phyloP scores from a whole-genome alignment of 495 filamentous ascomycete genomes.

The Aspergillus haitiensis region DNA sequence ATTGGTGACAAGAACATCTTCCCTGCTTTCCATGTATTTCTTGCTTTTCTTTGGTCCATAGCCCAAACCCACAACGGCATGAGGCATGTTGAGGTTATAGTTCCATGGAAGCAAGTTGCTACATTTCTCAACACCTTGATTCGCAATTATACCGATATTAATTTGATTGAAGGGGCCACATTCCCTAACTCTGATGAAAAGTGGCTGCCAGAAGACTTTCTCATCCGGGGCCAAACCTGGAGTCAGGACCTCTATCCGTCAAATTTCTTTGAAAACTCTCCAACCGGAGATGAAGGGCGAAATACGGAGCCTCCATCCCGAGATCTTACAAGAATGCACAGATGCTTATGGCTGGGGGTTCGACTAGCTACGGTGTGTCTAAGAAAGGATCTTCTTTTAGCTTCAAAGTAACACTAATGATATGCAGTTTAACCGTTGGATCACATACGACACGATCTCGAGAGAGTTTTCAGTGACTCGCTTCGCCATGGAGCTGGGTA shows the following conservation, averaged over 20 bases:
- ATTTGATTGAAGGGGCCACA: constrained; percentile 47
- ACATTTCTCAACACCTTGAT: constrained; percentile 65
- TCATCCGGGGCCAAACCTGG: constrained; percentile 75
- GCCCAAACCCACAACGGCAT: constrained; percentile 53
- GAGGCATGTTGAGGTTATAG: constrained; percentile 49
- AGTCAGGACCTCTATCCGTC: constrained; percentile 65
- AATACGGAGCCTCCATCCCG: constrained; percentile 68
- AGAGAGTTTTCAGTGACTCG: constrained; percentile 34
- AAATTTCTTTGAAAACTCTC: constrained; percentile 66
- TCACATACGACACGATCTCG: constrained; percentile 31
- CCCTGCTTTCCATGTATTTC: constrained; percentile 64
- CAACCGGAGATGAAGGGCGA: constrained; percentile 75
- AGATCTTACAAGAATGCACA: constrained; percentile 61
- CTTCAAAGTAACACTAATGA: constrained; percentile 15
- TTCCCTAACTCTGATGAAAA: constrained; percentile 58
- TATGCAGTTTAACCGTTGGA: constrained; percentile 44
- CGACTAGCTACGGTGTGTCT: constrained; percentile 55
- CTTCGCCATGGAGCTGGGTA: constrained; percentile 31
- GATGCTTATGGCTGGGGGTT: constrained; percentile 72
- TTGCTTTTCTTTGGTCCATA: constrained; percentile 68
- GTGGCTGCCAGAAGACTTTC: constrained; percentile 84
- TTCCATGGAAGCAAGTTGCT: constrained; percentile 70
- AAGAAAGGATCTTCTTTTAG: not conserved
- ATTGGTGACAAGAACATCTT: constrained; percentile 63
- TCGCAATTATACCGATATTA: constrained; percentile 39